Base-by-base conservation (phyloP, 2,329 filamentous ascomycete genomes). In the Zelopaecilomyces penicillatus region DNA sequence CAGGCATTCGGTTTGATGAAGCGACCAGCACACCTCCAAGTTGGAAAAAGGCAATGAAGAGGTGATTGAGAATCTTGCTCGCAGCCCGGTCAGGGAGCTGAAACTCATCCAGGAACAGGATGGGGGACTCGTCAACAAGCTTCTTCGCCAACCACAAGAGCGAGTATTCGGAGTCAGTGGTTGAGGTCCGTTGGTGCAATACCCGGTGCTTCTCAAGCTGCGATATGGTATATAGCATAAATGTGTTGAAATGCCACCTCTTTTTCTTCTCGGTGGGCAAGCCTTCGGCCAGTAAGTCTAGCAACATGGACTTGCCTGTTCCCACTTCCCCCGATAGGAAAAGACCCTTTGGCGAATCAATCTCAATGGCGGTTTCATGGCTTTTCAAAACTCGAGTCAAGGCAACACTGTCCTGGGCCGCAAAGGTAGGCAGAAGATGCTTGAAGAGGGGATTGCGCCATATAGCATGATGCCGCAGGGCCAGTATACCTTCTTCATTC, bases 161-260 rank as follows among this genome's bases (percentile, higher is more conserved):
- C 0, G 84, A 85, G 61, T 88, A 80, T 46, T 88, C 53, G 53
- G 61, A 61, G 50, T 47, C 52, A 43, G 50, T 10, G 52, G 32
- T 43, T 6, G 44, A 6, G 3, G 43, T 29, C 10, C 52, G 46
- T 2, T 54, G 50, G 1, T 58, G 54, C 4, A 60, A 53, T 46
- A 67, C 69, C 54, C 86, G 71, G 37, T 85, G 73, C 9, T 73
- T 67, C 54, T 91, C 87, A 1, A 93, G 69, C 41, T 82, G 80
- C 1, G 85, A 82, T 39, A 90, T 73, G 0, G 79, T 81, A 52
- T 90, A 82, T 6, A 91, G 69, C 84, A 93, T 93, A 55, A 93
- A 93, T 0, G 84, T 88, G 59, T 87, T 88, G 65, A 89, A 93
- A 58, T 91, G 87, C 80, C 83, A 89, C 48, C 85, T 71, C 53